Evolutionary conservation across 108 stramenopile species (phyloP).

Genomic region (Heterococcus sp.): DNA sequence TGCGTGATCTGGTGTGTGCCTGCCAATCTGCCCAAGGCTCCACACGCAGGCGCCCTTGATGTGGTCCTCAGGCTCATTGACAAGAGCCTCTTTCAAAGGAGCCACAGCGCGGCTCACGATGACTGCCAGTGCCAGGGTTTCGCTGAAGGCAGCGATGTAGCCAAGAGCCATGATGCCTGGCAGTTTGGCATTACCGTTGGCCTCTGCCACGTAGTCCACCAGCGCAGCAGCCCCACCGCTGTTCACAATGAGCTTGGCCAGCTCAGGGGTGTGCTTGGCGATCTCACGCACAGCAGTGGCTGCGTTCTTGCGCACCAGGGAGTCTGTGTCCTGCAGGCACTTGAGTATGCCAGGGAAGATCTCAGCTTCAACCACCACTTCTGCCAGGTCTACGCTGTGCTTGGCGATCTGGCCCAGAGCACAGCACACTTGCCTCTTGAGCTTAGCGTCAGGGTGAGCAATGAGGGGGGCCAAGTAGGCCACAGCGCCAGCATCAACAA

Average conservation of each 20-base stretch:
- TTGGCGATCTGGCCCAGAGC: constrained; percentile 67
- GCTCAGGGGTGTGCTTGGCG: constrained; percentile 70
- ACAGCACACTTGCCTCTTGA: constrained; percentile 71
- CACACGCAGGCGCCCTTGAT: constrained; percentile 68
- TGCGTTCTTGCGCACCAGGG: constrained; percentile 65
- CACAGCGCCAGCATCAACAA: constrained; percentile 68
- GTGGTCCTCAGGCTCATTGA: constrained; percentile 69
- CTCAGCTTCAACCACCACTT: constrained; percentile 72
- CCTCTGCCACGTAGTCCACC: constrained; percentile 66
- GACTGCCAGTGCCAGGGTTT: constrained; percentile 69
- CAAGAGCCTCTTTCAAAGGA: constrained; percentile 75
- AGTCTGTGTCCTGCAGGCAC: constrained; percentile 66
- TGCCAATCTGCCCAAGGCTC: constrained; percentile 66
- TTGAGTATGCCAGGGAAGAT: constrained; percentile 69
- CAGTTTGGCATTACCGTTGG: constrained; percentile 62
- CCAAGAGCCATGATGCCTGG: constrained; percentile 70
- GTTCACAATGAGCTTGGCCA: constrained; percentile 70
- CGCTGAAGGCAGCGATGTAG: constrained; percentile 67
- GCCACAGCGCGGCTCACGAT: constrained; percentile 77
- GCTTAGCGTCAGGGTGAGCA: constrained; percentile 66
- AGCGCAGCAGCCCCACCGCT: constrained; percentile 66
- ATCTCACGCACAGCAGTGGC: constrained; percentile 70
- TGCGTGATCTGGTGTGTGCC: constrained; percentile 68
- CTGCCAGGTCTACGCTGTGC: constrained; percentile 70
- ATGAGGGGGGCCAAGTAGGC: constrained; percentile 68